Base-by-base conservation (phyloP, 495 filamentous ascomycete genomes). In the Penicillium herquei region DNA sequence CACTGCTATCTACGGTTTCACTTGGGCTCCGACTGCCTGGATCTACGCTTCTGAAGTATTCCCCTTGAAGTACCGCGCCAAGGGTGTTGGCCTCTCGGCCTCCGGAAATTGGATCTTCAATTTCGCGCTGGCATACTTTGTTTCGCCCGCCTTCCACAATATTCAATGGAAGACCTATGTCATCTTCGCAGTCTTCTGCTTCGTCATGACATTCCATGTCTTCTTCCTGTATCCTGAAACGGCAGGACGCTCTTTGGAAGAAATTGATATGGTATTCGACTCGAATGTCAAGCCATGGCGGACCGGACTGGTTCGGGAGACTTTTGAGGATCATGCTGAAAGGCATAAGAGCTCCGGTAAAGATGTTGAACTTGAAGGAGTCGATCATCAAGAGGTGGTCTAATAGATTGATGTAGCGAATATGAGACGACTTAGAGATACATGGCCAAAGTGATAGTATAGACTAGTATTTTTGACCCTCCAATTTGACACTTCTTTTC, bases 71-170 rank as follows among this genome's bases (percentile, higher is more conserved):
- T 89, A 86, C 13, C 83, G 88, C 14, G 88, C 86, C 12, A 86
- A 81, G 33, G 88, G 87, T 12, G 88, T 90, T 74, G 82, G 74
- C 9, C 71, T 89, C 18, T 82, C 86, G 0, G 81, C 86, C 0
- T 76, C 85, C 21, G 82, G 81, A 3, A 91, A 92, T 70, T 89
- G 87, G 87, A 76, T 88, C 13, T 90, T 89, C 77, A 89, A 89
- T 74, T 89, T 89, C 60, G 87, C 86, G 0, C 68, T 90, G 4
- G 86, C 83, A 5, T 78, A 87, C 63, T 90, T 90, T 66, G 80
- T 87, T 5, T 85, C 87, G 1, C 85, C 87, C 0, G 85, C 80
- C 0, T 88, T 92, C 68, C 71, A 78, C 53, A 89, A 88, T 67
- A 90, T 90, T 59, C 77, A 78, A 39, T 91, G 86, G 78, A 86